Evolutionary conservation across 1,284 basidiomycete species (phyloP).

Genomic region (Exobasidium rhododendri): DNA sequence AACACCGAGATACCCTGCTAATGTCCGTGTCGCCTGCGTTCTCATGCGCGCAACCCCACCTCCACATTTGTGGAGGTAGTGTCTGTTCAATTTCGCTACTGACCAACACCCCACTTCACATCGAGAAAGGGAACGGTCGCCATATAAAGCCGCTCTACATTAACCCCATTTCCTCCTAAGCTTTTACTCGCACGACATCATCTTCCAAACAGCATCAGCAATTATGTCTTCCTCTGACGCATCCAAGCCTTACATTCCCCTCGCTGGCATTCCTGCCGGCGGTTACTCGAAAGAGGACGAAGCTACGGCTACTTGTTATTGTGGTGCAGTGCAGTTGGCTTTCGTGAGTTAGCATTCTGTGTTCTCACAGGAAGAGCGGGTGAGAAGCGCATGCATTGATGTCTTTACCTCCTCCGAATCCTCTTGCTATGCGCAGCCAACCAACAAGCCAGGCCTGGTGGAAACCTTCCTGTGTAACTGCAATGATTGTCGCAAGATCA

Average conservation of each 20-base stretch:
- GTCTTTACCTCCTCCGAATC: background rate
- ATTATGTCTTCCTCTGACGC: slow-evolving; percentile 16
- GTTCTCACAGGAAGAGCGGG: background rate
- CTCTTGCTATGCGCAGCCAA: slow-evolving; percentile 28
- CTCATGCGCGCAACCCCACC: too few species aligned
- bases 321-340: slow-evolving; percentile 52
- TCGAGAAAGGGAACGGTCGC: too few species aligned
- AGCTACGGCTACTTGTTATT: slow-evolving; percentile 55
- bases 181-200: too few species aligned
- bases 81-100: too few species aligned
- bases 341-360: slow-evolving; percentile 41
- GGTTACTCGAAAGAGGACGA: slow-evolving; percentile 48
- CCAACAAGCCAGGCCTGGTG: slow-evolving; percentile 42
- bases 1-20: too few species aligned
- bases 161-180: too few species aligned
- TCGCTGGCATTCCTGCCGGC: slow-evolving; percentile 30
- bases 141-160: too few species aligned
- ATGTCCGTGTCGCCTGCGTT: too few species aligned
- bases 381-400: background rate
- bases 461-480: slow-evolving; percentile 54
- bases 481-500: slow-evolving; percentile 54
- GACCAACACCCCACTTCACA: too few species aligned
- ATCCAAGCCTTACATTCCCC: slow-evolving; percentile 23
- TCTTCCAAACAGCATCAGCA: background rate
- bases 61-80: too few species aligned